A percentile compares a stretch with the other conserved stretches of the same genome.
These are phyloP conservation scores for Huntiella abstrusa DNA, from an alignment of 2,329 filamentous ascomycete species.

Conservation along the genomic window DNA sequence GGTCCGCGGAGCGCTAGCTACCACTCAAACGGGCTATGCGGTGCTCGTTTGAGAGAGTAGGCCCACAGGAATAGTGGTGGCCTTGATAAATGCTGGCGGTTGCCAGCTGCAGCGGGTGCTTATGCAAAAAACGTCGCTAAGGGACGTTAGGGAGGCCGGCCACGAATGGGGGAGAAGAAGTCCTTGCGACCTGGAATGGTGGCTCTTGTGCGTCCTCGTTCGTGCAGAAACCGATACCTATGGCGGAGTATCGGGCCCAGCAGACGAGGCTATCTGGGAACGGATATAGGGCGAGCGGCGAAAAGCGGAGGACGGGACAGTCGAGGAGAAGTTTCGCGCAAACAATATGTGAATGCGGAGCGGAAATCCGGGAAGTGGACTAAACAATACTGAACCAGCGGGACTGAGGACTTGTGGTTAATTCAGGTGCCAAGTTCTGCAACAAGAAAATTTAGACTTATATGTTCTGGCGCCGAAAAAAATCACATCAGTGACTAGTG, in stretches of 20 bases:
- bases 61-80: slow-evolving; percentile 56
- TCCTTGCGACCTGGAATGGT: slow-evolving; percentile 76
- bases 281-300: slow-evolving; percentile 7
- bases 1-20: slow-evolving; percentile 88
- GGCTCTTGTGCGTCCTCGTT: slow-evolving; percentile 45
- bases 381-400: no score
- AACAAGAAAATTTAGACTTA: no score
- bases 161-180: slow-evolving; percentile 65
- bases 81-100: slow-evolving; percentile 53
- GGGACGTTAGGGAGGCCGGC: slow-evolving; percentile 82
- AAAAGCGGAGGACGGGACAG: slow-evolving; percentile 16
- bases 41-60: slow-evolving; percentile 93
- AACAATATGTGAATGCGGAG: neutral
- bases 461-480: no score
- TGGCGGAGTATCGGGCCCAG: slow-evolving; percentile 66
- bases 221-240: slow-evolving; percentile 69
- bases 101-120: slow-evolving; percentile 52
- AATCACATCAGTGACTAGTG: no score
- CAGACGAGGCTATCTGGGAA: slow-evolving; percentile 28
- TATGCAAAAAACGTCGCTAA: slow-evolving; percentile 36
- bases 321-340: neutral
- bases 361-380: no score
- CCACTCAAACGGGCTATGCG: slow-evolving; percentile 91
- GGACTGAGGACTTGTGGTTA: no score
- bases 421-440: no score